Base-by-base conservation (phyloP, 1,139 yeast species). In the Nadsonia starkeyi-henricii region DNA sequence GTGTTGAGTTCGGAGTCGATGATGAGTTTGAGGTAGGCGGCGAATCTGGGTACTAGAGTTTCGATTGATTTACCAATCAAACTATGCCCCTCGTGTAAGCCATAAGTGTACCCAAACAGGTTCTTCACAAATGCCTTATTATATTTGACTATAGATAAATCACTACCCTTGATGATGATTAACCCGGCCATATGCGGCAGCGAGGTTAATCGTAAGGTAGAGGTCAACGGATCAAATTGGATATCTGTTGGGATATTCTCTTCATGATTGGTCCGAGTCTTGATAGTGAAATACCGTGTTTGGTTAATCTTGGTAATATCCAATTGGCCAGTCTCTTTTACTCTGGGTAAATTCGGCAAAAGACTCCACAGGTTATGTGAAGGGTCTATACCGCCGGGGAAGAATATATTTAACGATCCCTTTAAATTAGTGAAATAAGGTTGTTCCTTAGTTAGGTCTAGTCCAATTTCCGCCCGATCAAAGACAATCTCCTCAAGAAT, bases 151-250 rank as follows among this genome's bases (percentile, higher is more conserved):
- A 85, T 61, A 4, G 65, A 62, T 55, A 70, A 71, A 46, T 67
- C 63, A 15, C 57, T 55, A 3, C 78, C 68, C 48, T 80, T 75
- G n/a, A 88, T 68, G 15, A 86, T 80, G 57, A 86, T 79, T 20
- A 85, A 77, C 36, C 96, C 96, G 0, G 95, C 93, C 58, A 86
- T 85, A 61, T 85, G 85, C 0, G 95, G 96, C 53, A 85, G 63
- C 2, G 91, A 74, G 57, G 56, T 41, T 39, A 33, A 15, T n/a
- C 39, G 15, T n/a, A 33, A 33, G 4, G 39, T 33, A 15, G 50
- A 46, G 46, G 15, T 50, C 36, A 5, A 48, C 44, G 41, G 46
- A 20, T n/a, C 26, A 15, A 9, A 23, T 15, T 23, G 15, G 20
- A 41, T 41, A 3, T 23, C n/a, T 7, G 43, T 15, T 15, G 26